A percentile compares a stretch with the other conserved stretches of the same genome.
Conservation (phyloP, 1,284 basidiomycete genomes). For the Sphaerobolus stellatus region DNA sequence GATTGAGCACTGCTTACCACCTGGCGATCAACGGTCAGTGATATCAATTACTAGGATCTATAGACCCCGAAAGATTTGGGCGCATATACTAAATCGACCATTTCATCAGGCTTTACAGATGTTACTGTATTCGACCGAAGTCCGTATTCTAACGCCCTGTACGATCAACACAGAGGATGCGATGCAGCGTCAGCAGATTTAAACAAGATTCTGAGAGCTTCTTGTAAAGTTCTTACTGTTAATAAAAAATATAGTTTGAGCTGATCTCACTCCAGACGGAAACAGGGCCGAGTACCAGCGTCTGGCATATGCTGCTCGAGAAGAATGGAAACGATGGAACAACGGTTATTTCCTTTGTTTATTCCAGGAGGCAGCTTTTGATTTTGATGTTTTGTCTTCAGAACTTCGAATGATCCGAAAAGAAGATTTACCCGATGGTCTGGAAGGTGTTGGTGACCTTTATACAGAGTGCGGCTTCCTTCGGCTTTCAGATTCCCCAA, state of each 20-base stretch:
- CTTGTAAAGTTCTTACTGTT: not conserved
- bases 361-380: not conserved
- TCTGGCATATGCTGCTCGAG: not conserved
- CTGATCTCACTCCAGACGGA: not conserved
- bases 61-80: too few relatives aligned
- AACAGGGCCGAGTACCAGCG: not conserved
- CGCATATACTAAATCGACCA: too few relatives aligned
- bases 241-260: not conserved
- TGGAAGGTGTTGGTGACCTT: not conserved
- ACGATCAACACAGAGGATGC: not conserved
- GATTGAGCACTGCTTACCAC: too few relatives aligned
- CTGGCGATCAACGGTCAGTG: too few relatives aligned
- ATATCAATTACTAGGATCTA: too few relatives aligned
- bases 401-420: not conserved
- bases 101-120: not conserved
- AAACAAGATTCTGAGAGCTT: conserved; percentile 1
- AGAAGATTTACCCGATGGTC: not conserved
- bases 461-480: not conserved
- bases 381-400: not conserved
- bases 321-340: conserved; percentile 1
- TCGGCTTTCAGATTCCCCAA: not conserved
- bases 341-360: not conserved
- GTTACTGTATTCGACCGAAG: not conserved
- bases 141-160: not conserved
- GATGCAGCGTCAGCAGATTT: conserved; percentile 4